These are phyloP conservation scores for Rhizophora mangle DNA, from an alignment of 345 rosid genomes.

Conservation along the genomic window DNA sequence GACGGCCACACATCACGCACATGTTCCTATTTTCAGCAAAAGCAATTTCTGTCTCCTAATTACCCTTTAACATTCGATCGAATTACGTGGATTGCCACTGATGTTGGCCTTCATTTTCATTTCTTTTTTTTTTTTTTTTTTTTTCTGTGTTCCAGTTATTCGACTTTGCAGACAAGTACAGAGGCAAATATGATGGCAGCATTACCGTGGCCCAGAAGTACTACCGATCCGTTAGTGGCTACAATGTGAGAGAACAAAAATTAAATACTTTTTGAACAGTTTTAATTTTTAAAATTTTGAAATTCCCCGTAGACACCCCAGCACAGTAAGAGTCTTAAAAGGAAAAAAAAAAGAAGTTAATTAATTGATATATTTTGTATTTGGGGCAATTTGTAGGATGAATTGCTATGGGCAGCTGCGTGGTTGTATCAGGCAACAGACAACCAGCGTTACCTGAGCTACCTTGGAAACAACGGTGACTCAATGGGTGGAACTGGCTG, in stretches of 20 bases:
- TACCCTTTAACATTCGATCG: conserved; percentile 4
- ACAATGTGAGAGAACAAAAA: conserved; percentile 50
- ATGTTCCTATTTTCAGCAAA: background rate
- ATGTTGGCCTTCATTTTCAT: background rate
- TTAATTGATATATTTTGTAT: too few species aligned
- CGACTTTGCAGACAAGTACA: conserved; percentile 87
- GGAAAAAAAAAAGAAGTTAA: background rate
- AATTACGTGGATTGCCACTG: conserved; percentile 22
- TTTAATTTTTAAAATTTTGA: too few species aligned
- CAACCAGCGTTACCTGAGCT: conserved; percentile 25
- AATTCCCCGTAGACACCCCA: conserved; percentile 34
- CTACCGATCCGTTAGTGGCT: conserved; percentile 84
- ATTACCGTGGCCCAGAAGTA: conserved; percentile 78
- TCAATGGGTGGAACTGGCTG: conserved; percentile 27
- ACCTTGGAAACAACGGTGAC: background rate
- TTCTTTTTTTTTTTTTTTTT: background rate
- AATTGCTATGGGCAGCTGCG: conserved; percentile 46
- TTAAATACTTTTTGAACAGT: too few species aligned
- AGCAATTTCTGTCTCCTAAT: background rate
- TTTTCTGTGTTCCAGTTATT: conserved; percentile 52
- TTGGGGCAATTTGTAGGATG: conserved; percentile 27
- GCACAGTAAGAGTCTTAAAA: too few species aligned
- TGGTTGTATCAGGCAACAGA: conserved; percentile 41
- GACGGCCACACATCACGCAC: background rate
- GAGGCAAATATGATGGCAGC: conserved; percentile 92